Conservation (phyloP, 2,329 filamentous ascomycete species). For the Mycosphaerella arachidis region DNA sequence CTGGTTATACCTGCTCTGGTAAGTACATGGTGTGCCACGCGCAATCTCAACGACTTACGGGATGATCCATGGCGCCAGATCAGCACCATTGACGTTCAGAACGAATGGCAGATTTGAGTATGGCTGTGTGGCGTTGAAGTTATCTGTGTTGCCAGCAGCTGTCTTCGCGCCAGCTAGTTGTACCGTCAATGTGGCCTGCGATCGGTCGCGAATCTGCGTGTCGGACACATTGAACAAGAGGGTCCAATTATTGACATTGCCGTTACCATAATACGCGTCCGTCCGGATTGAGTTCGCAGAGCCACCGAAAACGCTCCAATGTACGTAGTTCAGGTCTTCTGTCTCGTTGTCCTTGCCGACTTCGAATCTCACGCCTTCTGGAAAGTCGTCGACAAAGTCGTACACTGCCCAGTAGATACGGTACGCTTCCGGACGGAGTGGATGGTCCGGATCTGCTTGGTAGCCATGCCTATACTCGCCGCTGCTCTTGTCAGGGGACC, state of each 20-base stretch:
- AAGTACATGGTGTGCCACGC: conserved; percentile 4
- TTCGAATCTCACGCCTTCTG: conserved; percentile 53
- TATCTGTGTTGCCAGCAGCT: conserved; percentile 58
- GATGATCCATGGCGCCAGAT: conserved; percentile 52
- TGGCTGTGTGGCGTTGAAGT: conserved; percentile 51
- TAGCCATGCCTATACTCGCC: conserved; percentile 60
- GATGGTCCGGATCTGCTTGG: conserved; percentile 45
- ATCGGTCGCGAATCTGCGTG: conserved; percentile 37
- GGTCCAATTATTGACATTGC: conserved; percentile 58
- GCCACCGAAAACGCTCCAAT: conserved; percentile 61
- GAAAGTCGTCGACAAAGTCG: conserved; percentile 58
- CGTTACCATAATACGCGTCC: conserved; percentile 41
- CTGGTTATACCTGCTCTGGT: conserved; percentile 45
- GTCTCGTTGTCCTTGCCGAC: conserved; percentile 50
- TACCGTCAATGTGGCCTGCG: conserved; percentile 55
- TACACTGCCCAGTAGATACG: conserved; percentile 59
- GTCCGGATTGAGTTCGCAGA: conserved; percentile 47
- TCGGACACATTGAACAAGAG: conserved; percentile 49
- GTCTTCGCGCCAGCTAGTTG: conserved; percentile 61
- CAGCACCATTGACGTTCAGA: conserved; percentile 45
- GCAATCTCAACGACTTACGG: conserved; percentile 41
- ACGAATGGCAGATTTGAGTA: conserved; percentile 52
- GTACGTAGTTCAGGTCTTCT: conserved; percentile 58
- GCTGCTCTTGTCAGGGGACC: conserved; percentile 57
- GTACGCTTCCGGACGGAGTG: conserved; percentile 54